Evolutionary conservation across 2,329 filamentous ascomycete genomes (phyloP).

Genomic region (Fusarium udum): DNA sequence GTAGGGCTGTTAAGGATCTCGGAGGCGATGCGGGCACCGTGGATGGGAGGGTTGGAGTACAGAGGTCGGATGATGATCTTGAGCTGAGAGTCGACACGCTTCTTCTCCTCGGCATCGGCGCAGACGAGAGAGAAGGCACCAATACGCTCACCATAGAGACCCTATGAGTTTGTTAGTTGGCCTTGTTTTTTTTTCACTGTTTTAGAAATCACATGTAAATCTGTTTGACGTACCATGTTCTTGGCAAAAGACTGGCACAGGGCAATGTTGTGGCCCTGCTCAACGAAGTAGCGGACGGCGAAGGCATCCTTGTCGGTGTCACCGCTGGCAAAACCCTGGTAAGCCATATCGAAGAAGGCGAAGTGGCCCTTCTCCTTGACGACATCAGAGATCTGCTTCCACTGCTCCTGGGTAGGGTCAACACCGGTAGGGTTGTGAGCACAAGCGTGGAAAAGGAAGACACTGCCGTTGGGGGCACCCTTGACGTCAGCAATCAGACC

Average conservation of each 20-base stretch:
- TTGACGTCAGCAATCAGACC: conserved; percentile 92
- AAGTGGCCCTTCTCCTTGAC: conserved; percentile 90
- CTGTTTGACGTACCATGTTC: conserved; percentile 80
- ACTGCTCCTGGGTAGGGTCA: conserved; percentile 91
- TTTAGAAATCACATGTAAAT: background rate
- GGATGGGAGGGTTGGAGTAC: conserved; percentile 98
- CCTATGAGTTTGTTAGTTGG: conserved; percentile 57
- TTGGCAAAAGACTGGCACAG: conserved; percentile 97
- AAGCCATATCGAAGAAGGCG: conserved; percentile 99
- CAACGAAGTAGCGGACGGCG: conserved; percentile 90
- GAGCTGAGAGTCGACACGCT: conserved; percentile 95
- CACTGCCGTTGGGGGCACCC: conserved; percentile 83
- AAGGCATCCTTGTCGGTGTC: conserved; percentile 94
- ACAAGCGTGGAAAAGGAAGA: conserved; percentile 95
- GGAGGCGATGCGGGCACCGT: conserved; percentile 93
- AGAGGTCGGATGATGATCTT: conserved; percentile 97
- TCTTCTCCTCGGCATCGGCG: conserved; percentile 87
- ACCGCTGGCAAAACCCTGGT: conserved; percentile 96
- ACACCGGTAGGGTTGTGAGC: conserved; percentile 98
- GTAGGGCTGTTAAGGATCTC: conserved; percentile 87
- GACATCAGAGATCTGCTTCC: conserved; percentile 86
- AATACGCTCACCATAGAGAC: conserved; percentile 97
- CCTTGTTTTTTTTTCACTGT: background rate
- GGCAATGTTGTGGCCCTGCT: conserved; percentile 87
- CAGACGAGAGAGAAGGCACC: conserved; percentile 95